Evolutionary conservation across 2,329 filamentous ascomycete species (phyloP).

Genomic region (Pseudohalonectria lignicola): DNA sequence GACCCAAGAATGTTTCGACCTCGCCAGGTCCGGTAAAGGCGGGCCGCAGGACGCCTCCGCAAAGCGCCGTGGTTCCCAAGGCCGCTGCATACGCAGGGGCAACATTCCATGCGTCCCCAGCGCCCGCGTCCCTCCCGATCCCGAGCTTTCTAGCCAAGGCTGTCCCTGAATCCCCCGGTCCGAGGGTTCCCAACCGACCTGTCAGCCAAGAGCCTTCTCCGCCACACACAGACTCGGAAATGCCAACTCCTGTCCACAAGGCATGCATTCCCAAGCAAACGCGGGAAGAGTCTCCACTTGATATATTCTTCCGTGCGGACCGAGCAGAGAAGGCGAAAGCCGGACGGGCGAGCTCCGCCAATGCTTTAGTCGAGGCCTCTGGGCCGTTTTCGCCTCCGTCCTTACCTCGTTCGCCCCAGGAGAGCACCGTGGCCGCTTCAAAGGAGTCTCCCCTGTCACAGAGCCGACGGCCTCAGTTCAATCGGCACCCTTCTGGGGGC

Average conservation of each 20-base stretch:
- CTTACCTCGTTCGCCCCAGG: constrained; percentile 17
- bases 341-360: constrained; percentile 39
- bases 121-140: constrained; percentile 78
- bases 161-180: constrained; percentile 50
- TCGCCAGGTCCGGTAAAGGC: constrained; percentile 30
- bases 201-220: constrained; percentile 34
- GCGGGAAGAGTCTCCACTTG: constrained; percentile 64
- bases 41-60: constrained; percentile 32
- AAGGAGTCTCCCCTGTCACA: constrained; percentile 10
- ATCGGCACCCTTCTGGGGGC: constrained; percentile 35
- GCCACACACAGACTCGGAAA: constrained; percentile 40
- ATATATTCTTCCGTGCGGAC: constrained; percentile 84
- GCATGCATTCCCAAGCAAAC: constrained; percentile 18
- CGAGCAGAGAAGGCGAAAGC: constrained; percentile 62
- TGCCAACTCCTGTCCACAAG: constrained; percentile 31
- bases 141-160: constrained; percentile 77
- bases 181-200: constrained; percentile 27
- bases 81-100: constrained; percentile 74
- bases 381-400: constrained; percentile 42
- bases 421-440: too few species aligned
- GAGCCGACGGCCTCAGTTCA: constrained; percentile 24
- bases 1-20: constrained; percentile 17
- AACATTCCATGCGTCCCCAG: constrained; percentile 90
- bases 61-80: constrained; percentile 28
- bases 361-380: constrained; percentile 24